Conservation (phyloP, 257 asterid species). For the Scutellaria baicalensis region DNA sequence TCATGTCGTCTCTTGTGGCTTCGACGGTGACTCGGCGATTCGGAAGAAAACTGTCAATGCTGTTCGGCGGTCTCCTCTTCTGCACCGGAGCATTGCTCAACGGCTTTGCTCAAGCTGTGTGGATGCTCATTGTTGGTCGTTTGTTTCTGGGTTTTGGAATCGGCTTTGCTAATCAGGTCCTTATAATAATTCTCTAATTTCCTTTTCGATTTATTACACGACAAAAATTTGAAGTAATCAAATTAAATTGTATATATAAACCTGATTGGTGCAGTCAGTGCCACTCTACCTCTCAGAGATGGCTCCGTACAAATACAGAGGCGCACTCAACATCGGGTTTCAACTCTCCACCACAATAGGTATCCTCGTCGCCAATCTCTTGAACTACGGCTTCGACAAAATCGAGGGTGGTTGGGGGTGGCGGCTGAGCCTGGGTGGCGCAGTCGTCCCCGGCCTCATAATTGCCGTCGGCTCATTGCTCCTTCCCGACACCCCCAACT, state of each 20-base stretch:
- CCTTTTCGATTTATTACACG: no score
- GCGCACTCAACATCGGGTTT: conserved; percentile 43
- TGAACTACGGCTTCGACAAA: conserved; percentile 35
- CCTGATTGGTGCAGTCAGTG: conserved; percentile 27
- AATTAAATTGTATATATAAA: neutral
- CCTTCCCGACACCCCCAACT: conserved; percentile 88
- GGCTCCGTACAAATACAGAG: conserved; percentile 57
- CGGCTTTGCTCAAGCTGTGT: conserved; percentile 51
- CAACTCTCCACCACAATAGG: conserved; percentile 44
- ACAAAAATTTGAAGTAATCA: no score
- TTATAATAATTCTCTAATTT: no score
- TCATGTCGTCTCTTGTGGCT: conserved; percentile 59
- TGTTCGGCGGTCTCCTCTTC: conserved; percentile 65
- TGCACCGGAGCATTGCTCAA: conserved; percentile 71
- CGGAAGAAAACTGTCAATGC: conserved; percentile 72
- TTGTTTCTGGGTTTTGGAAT: conserved; percentile 77
- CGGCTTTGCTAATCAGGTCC: conserved; percentile 95
- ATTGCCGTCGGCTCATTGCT: conserved; percentile 58
- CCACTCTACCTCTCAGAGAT: conserved; percentile 51
- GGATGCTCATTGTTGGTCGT: conserved; percentile 82
- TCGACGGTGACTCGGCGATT: conserved; percentile 51
- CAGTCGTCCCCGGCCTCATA: conserved; percentile 72
- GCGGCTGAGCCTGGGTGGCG: conserved; percentile 83
- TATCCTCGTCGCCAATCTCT: conserved; percentile 31
- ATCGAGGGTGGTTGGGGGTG: conserved; percentile 57